Evolutionary conservation across 371 early-diverging fungal species (phyloP), one percentile per base, ranked within the genome.

Genomic region (Rhizopus sp.): DNA sequence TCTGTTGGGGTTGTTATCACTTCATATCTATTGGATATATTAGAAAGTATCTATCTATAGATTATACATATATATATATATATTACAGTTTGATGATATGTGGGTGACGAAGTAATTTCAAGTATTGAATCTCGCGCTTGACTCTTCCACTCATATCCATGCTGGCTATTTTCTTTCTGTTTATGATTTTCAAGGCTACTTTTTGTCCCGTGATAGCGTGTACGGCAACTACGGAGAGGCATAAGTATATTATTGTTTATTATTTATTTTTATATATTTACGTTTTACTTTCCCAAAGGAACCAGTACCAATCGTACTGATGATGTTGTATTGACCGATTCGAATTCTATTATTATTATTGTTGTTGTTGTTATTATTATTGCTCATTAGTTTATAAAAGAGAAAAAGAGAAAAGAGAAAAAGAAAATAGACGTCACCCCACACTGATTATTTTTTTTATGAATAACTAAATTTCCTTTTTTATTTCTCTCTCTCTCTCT

Each of bases 221-320:
- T 23, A 93, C 91, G 12, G 97, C 98, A 70, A 95, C 97, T 97
- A 77, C 41, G 59, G 4, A 55, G n/a, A 48, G 15, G 30, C n/a
- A n/a, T 55, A 15, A 15, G 41, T n/a, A 31, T 52, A 35, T 40
- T 46, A 35, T 17, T 42, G 37, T 50, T 8, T 39, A 39, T 39
- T 39, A 13, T 39, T 39, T 55, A 46, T 34, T 38, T 33, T 51
- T 1, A 3, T 37, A 15, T n/a, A 59, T 80, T 76, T 88, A 96
- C 97, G 80, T 77, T 96, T 98, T 59, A 98, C 98, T 83, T 98
- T 98, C 53, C 97, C 98, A 78, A 96, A 98, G 3, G 94, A 92
- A 7, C 98, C 98, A 16, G 90, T 89, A 44, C 98, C 98, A 16
- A 98, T 84, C 9, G 97, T 97, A 63, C 95, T 93, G 51, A 95